Base-by-base conservation (phyloP, 1,139 yeast species). In the Diutina sp. region DNA sequence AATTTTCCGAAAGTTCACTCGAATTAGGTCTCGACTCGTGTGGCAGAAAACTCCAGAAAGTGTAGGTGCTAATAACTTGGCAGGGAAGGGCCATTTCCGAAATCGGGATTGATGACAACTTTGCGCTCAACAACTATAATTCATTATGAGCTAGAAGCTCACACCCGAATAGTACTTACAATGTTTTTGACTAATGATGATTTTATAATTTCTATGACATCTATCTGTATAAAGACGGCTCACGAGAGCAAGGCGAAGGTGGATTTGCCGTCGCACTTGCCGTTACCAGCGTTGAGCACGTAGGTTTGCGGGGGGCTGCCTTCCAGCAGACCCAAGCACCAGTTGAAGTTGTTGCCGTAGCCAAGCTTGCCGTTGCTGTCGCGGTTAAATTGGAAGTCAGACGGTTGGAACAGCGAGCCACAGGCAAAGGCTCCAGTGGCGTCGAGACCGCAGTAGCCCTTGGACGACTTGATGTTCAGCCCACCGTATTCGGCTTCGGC, bases 381-480 rank as follows among this genome's bases (percentile, higher is more conserved):
- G 35, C 71, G 71, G 61, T 84, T 81, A 61, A 72, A 77, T 25
- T 72, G 77, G 64, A 84, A 84, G 44, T 50, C 53, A 7, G 25
- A 16, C 3, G 53, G 21, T 62, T 84, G 88, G 63, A 72, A 76
- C 55, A 82, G 76, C 28, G 64, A 64, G 30, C 65, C 71, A 62
- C 80, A 76, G 16, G 65, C 66, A 52, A 76, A 68, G 45, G 69
- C 68, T 11, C 70, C 70, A 47, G 62, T 57, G 18, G 62, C 60
- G 57, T 71, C 69, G 18, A 90, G 67, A 5, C 85, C 85, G 71
- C 97, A 90, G 59, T 76, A 79, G 0, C 96, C 97, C 64, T 80
- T 83, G 46, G 89, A 80, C 0, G 93, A 79, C 57, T 75, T 76
- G 45, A 89, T 65, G 58, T 82, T 79, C 63, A 82, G 78, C n/a